phyloP scores from a whole-genome alignment of 495 filamentous ascomycete species.

The Amorphotheca resinae region DNA sequence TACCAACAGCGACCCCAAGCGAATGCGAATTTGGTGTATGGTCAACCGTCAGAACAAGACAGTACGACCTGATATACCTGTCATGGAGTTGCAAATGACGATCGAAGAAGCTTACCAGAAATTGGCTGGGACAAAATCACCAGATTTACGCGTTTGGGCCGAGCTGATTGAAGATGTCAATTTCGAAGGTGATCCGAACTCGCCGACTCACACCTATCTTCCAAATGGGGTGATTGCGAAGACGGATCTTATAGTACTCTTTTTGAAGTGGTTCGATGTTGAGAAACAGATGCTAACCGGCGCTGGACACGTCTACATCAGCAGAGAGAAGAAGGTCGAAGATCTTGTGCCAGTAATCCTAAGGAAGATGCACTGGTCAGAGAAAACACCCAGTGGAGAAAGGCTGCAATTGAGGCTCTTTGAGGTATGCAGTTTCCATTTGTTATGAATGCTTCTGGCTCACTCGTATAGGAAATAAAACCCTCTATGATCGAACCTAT shows the following conservation, averaged over 20 bases:
- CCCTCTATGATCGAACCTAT: conserved; percentile 91
- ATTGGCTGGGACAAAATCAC: conserved; percentile 47
- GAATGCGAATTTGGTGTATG: conserved; percentile 85
- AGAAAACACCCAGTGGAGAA: conserved; percentile 20
- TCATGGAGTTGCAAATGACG: conserved; percentile 63
- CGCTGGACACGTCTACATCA: conserved; percentile 71
- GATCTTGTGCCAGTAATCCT: conserved; percentile 74
- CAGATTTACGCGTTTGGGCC: conserved; percentile 72
- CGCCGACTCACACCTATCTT: conserved; percentile 36
- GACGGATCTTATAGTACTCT: conserved; percentile 60
- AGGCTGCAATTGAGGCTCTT: conserved; percentile 48
- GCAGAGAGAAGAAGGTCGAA: conserved; percentile 71
- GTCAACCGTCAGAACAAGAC: conserved; percentile 98
- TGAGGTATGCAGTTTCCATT: conserved; percentile 38
- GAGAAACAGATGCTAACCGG: conserved; percentile 62
- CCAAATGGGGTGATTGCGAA: conserved; percentile 29
- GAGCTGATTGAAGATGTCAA: conserved; percentile 57
- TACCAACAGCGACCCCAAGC: conserved; percentile 44
- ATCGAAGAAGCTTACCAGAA: conserved; percentile 68
- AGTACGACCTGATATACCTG: conserved; percentile 73
- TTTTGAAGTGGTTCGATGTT: conserved; percentile 84
- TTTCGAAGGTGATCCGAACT: conserved; percentile 50
- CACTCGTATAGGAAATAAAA: conserved; percentile 67
- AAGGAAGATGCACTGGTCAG: conserved; percentile 79
- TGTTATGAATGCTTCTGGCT: background rate